These are phyloP conservation scores for Pleurotus tuoliensis DNA, from an alignment of 768 basidiomycete genomes.

Conservation along the genomic window DNA sequence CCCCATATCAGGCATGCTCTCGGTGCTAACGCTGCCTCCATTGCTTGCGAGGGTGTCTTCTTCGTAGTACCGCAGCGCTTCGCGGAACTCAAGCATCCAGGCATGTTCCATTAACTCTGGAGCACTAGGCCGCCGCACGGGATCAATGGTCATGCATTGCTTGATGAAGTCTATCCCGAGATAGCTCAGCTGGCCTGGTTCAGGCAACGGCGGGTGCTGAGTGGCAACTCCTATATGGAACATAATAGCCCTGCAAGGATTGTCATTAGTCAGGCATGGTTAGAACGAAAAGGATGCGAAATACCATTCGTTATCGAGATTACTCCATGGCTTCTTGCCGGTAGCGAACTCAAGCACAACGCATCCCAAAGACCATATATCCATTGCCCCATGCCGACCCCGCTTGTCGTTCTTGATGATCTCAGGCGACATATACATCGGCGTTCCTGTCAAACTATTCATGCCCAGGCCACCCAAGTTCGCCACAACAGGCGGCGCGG, in stretches of 20 bases:
- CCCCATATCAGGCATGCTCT: slow-evolving; percentile 43
- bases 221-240: slow-evolving; percentile 98
- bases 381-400: slow-evolving; percentile 92
- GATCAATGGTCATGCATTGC: slow-evolving; percentile 85
- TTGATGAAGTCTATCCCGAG: slow-evolving; percentile 93
- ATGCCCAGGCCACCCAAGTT: slow-evolving; percentile 45
- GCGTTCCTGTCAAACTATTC: slow-evolving; percentile 90
- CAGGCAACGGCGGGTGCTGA: slow-evolving; percentile 93
- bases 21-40: slow-evolving; percentile 28
- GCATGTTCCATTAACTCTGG: slow-evolving; percentile 80
- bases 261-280: too few species aligned
- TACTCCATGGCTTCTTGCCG: slow-evolving; percentile 97
- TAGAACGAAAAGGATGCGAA: slow-evolving; percentile 13
- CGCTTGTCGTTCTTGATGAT: slow-evolving; percentile 91
- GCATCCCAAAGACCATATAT: slow-evolving; percentile 97
- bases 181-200: slow-evolving; percentile 83
- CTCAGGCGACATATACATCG: slow-evolving; percentile 99
- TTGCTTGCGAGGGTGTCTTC: slow-evolving; percentile 54
- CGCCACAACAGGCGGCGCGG: slow-evolving; percentile 20
- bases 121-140: slow-evolving; percentile 79
- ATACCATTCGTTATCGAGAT: slow-evolving; percentile 98
- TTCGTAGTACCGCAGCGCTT: slow-evolving; percentile 64
- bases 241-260: slow-evolving; percentile 88
- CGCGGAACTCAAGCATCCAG: slow-evolving; percentile 86
- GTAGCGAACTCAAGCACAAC: slow-evolving; percentile 97